These are phyloP conservation scores for Claviceps arundinis DNA, from an alignment of 2,329 filamentous ascomycete species.

Conservation along the genomic window DNA sequence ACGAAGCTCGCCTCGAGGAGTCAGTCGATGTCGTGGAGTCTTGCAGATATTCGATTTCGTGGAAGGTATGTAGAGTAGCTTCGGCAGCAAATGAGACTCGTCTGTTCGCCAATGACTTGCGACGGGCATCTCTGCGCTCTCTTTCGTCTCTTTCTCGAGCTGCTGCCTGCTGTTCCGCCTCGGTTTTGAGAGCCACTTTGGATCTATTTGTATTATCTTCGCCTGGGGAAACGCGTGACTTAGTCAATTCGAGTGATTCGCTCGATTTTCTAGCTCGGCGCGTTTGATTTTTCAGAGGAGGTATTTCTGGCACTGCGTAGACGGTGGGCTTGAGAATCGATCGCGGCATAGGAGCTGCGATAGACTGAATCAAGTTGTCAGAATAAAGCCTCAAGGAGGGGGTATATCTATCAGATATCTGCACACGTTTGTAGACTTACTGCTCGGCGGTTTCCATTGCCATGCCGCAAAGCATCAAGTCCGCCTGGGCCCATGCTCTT, in stretches of 20 bases:
- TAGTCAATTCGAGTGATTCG: conserved; percentile 5
- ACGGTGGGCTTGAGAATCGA: conserved; percentile 77
- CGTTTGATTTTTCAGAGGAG: conserved; percentile 39
- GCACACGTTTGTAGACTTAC: conserved; percentile 31
- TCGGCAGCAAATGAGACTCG: conserved; percentile 95
- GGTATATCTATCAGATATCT: neutral
- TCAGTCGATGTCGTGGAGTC: conserved; percentile 76
- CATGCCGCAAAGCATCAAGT: conserved; percentile 65
- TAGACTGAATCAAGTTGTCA: conserved; percentile 29
- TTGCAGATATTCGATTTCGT: conserved; percentile 78
- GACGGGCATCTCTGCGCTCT: conserved; percentile 71
- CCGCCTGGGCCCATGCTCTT: conserved; percentile 94
- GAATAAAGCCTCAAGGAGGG: neutral
- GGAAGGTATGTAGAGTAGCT: conserved; percentile 93
- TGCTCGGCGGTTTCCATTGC: conserved; percentile 65
- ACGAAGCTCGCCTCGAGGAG: conserved; percentile 60
- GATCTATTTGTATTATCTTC: conserved; percentile 24
- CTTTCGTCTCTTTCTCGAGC: conserved; percentile 57
- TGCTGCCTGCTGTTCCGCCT: conserved; percentile 58
- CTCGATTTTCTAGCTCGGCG: neutral
- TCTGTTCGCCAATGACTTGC: conserved; percentile 85
- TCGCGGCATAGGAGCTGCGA: conserved; percentile 40
- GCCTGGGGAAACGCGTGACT: conserved; percentile 7
- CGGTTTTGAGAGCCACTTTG: conserved; percentile 52
- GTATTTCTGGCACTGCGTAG: conserved; percentile 51